Evolutionary conservation across 306 rosid genomes (phyloP).

Genomic region (Quillaja saponaria): DNA sequence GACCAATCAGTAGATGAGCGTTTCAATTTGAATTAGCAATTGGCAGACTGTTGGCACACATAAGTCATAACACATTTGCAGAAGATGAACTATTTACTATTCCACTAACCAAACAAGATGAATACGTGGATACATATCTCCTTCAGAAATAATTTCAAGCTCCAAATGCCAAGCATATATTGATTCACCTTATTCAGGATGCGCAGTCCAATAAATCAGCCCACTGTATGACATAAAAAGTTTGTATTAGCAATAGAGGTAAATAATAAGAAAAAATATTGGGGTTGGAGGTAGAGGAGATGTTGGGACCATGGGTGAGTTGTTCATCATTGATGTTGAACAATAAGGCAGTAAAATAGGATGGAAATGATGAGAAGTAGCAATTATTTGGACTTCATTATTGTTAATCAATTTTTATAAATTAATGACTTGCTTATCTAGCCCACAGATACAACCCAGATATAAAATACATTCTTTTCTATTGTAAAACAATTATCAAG

Average conservation of each 20-base stretch:
- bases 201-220: slow-evolving; percentile 90
- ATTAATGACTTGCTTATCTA: no score
- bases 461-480: no score
- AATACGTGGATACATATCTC: slow-evolving; percentile 40
- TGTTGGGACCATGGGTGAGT: background rate
- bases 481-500: no score
- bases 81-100: slow-evolving; percentile 34
- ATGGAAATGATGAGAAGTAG: background rate
- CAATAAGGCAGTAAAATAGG: slow-evolving; percentile 11
- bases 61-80: no score
- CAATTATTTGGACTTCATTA: slow-evolving; percentile 7
- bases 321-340: background rate
- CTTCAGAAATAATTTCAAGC: slow-evolving; percentile 34
- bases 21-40: no score
- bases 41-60: no score
- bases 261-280: background rate
- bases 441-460: no score
- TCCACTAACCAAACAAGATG: slow-evolving; percentile 34
- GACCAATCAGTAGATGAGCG: no score
- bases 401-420: background rate
- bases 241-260: slow-evolving; percentile 15
- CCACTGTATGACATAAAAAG: slow-evolving; percentile 57
- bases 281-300: background rate
- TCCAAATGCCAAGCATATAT: slow-evolving; percentile 26
- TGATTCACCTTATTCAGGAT: slow-evolving; percentile 65